Evolutionary conservation across 169 alveolate species (phyloP).

Genomic region (Plasmodium malariae): DNA sequence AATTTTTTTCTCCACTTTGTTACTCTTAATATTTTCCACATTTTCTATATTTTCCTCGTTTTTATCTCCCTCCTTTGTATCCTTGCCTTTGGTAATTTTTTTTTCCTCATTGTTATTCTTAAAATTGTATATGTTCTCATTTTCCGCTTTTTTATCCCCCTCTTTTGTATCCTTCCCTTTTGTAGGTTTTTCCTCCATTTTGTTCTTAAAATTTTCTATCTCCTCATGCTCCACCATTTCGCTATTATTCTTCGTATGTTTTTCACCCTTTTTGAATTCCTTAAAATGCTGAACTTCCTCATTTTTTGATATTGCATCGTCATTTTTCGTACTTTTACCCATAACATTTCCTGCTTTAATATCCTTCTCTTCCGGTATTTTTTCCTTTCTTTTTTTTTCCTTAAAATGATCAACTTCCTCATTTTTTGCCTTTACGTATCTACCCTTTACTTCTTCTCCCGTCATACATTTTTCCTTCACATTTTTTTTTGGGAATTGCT

Average conservation of each 20-base stretch:
- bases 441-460: not conserved
- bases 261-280: too few species aligned
- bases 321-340: too few species aligned
- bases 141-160: not conserved
- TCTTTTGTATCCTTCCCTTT: not conserved
- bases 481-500: too few species aligned
- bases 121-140: not conserved
- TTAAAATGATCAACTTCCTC: too few species aligned
- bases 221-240: too few species aligned
- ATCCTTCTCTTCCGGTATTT: too few species aligned
- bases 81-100: not conserved
- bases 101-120: not conserved
- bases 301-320: too few species aligned
- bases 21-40: not conserved
- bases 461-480: not conserved
- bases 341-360: too few species aligned
- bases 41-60: not conserved
- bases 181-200: not conserved
- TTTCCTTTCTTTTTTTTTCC: too few species aligned
- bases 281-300: too few species aligned
- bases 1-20: not conserved
- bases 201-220: not conserved
- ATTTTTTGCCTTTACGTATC: not conserved
- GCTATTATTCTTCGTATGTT: too few species aligned
- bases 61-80: not conserved